Conservation (phyloP, 2,329 filamentous ascomycete species). For the Calonectria honghensis region DNA sequence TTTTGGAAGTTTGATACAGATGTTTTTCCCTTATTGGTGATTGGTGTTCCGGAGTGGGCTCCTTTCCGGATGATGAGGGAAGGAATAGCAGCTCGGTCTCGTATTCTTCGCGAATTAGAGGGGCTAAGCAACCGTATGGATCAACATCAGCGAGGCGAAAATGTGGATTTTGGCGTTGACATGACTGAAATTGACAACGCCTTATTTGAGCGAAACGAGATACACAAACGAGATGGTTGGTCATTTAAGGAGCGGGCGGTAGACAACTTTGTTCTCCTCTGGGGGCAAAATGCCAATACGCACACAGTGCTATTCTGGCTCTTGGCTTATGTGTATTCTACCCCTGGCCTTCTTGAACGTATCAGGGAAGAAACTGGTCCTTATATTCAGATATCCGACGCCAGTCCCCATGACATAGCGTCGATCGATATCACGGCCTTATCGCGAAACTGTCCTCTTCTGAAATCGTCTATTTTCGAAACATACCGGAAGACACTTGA, state of each 20-base stretch:
- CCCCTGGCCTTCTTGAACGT: conserved; percentile 32
- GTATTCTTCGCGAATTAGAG: conserved; percentile 39
- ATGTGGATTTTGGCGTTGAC: conserved; percentile 41
- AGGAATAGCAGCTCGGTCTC: conserved; percentile 43
- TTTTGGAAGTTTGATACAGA: conserved; percentile 53
- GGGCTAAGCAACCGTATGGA: conserved; percentile 35
- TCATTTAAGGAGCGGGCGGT: conserved; percentile 36
- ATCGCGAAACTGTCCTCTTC: conserved; percentile 44
- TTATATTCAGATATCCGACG: conserved; percentile 30
- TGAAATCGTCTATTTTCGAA: conserved; percentile 51
- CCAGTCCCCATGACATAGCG: conserved; percentile 27
- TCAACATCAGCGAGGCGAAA: conserved; percentile 37
- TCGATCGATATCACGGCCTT: conserved; percentile 41
- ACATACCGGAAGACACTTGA: conserved; percentile 49
- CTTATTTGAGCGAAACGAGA: conserved; percentile 44
- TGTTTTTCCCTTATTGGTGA: conserved; percentile 46
- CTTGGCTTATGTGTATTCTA: conserved; percentile 45
- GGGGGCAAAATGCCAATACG: conserved; percentile 50
- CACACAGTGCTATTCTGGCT: conserved; percentile 52
- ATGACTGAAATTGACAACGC: conserved; percentile 44
- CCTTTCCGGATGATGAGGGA: conserved; percentile 46
- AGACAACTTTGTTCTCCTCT: conserved; percentile 42
- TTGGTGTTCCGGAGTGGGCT: conserved; percentile 48
- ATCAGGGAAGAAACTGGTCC: conserved; percentile 45
- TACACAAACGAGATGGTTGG: conserved; percentile 43